Percentiles rank a stretch among this genome's conserved stretches.
phyloP scores from a whole-genome alignment of 1,284 basidiomycete genomes.

The Papiliotrema flavescens region DNA sequence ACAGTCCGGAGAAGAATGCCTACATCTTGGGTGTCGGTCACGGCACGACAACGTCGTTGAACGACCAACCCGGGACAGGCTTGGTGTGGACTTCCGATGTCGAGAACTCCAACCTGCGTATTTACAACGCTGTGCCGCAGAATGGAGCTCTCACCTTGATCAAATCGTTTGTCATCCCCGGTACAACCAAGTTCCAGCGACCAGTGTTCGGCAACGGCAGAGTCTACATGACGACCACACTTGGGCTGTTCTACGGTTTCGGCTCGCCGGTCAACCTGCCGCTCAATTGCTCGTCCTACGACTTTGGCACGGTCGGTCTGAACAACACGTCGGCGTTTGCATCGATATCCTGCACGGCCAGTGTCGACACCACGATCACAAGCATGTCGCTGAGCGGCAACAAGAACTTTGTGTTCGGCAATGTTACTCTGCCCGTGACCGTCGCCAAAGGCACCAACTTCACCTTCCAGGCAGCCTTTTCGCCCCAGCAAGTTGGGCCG shows the following conservation, averaged over 20 bases:
- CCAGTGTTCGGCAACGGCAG: conserved; percentile 12
- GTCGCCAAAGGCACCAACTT: conserved; percentile 4
- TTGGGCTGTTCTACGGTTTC: conserved; percentile 10
- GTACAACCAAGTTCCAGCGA: conserved; percentile 10
- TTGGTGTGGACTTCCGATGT: conserved; percentile 12
- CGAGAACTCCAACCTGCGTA: conserved; percentile 8
- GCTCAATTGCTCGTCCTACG: conserved; percentile 9
- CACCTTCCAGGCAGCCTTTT: conserved; percentile 14
- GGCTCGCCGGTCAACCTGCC: conserved; percentile 13
- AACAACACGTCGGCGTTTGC: conserved; percentile 6
- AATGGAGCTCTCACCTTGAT: conserved; percentile 11
- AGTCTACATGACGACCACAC: conserved; percentile 9
- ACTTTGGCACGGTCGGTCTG: conserved; percentile 12
- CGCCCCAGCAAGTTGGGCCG: conserved; percentile 7
- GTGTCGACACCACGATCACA: conserved; percentile 7
- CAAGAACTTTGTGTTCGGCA: conserved; percentile 13
- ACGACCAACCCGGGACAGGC: conserved; percentile 12
- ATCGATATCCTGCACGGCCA: conserved; percentile 7
- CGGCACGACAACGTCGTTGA: conserved; percentile 10
- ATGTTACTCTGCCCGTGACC: conserved; percentile 5
- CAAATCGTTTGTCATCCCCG: conserved; percentile 12
- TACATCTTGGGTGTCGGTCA: conserved; percentile 14
- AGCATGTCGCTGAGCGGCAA: conserved; percentile 8
- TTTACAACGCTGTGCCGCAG: conserved; percentile 13
- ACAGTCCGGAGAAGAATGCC: conserved; percentile 13